Conservation (phyloP, 257 asterid species). For the Mentha longifolia region DNA sequence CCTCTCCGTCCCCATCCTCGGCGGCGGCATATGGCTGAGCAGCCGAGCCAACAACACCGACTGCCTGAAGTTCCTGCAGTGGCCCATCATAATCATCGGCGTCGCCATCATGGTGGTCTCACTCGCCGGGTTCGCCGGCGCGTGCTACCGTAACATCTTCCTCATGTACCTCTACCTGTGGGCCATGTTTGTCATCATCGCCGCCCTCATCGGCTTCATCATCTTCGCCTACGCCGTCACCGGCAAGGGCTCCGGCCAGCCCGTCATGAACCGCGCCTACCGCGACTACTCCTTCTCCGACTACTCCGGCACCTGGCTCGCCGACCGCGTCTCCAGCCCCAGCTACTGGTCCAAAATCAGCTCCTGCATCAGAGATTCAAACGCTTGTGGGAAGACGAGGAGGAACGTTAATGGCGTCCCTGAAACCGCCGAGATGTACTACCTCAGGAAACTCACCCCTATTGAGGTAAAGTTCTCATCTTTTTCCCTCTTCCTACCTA, state of each 20-base stretch:
- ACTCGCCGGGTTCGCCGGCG: constrained; percentile 85
- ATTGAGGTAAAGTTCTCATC: constrained; percentile 52
- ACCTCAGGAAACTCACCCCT: constrained; percentile 58
- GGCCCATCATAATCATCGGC: constrained; percentile 86
- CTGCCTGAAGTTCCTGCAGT: constrained; percentile 84
- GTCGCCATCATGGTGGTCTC: constrained; percentile 81
- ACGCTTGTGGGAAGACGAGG: constrained; percentile 47
- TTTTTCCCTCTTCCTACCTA: neutral
- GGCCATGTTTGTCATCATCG: constrained; percentile 85
- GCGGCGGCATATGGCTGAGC: constrained; percentile 93
- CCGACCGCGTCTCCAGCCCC: constrained; percentile 61
- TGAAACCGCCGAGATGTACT: constrained; percentile 63
- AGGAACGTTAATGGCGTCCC: constrained; percentile 51
- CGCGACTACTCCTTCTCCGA: constrained; percentile 65
- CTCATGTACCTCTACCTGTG: constrained; percentile 88
- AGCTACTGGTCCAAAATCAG: constrained; percentile 67
- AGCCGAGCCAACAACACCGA: constrained; percentile 90
- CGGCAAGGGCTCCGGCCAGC: constrained; percentile 77
- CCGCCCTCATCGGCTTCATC: constrained; percentile 70
- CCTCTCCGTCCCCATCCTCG: constrained; percentile 73
- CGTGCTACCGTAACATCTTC: constrained; percentile 83
- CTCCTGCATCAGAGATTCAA: constrained; percentile 78
- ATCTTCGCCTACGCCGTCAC: constrained; percentile 89
- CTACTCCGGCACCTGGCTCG: constrained; percentile 78
- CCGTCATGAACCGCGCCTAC: constrained; percentile 63